Percentiles rank a stretch among this genome's conserved stretches.
These are phyloP conservation scores for Xylariaceae sp. DNA, from an alignment of 2,329 filamentous ascomycete genomes.

Conservation along the genomic window DNA sequence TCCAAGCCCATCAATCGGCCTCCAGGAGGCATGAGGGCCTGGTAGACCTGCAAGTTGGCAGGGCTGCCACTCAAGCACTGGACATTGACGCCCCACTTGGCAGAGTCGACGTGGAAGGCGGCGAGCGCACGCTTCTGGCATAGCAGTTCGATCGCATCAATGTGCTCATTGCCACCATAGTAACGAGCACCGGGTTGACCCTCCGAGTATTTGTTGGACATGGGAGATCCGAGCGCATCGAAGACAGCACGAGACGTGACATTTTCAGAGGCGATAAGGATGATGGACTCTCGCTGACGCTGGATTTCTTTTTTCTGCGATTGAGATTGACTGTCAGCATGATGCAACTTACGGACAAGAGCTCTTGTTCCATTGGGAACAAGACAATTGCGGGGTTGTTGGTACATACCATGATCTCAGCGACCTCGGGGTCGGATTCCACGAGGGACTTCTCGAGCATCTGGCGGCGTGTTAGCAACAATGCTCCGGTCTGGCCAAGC, in stretches of 20 bases:
- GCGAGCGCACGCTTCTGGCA: conserved; percentile 92
- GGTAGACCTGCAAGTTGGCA: conserved; percentile 96
- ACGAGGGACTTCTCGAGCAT: conserved; percentile 94
- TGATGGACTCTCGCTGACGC: conserved; percentile 96
- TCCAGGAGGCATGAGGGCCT: conserved; percentile 92
- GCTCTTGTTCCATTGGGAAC: neutral
- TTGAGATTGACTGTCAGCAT: neutral
- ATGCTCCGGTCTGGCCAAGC: neutral
- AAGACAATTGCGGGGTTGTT: neutral
- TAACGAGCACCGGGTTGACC: conserved; percentile 97
- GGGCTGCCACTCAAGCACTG: conserved; percentile 90
- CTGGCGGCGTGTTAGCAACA: conserved; percentile 44
- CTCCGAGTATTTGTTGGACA: conserved; percentile 99
- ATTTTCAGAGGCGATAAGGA: conserved; percentile 98
- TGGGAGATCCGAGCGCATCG: conserved; percentile 89
- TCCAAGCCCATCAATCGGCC: conserved; percentile 96
- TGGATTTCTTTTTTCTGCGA: conserved; percentile 80
- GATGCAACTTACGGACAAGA: neutral
- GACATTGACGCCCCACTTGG: conserved; percentile 98
- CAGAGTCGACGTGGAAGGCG: conserved; percentile 78
- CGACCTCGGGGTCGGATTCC: conserved; percentile 89
- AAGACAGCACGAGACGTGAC: conserved; percentile 97
- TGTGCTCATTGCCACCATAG: conserved; percentile 99
- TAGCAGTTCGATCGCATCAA: conserved; percentile 89
- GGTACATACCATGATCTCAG: conserved; percentile 81